Conservation (phyloP, 495 filamentous ascomycete genomes). For the Cercophora newfieldiana region DNA sequence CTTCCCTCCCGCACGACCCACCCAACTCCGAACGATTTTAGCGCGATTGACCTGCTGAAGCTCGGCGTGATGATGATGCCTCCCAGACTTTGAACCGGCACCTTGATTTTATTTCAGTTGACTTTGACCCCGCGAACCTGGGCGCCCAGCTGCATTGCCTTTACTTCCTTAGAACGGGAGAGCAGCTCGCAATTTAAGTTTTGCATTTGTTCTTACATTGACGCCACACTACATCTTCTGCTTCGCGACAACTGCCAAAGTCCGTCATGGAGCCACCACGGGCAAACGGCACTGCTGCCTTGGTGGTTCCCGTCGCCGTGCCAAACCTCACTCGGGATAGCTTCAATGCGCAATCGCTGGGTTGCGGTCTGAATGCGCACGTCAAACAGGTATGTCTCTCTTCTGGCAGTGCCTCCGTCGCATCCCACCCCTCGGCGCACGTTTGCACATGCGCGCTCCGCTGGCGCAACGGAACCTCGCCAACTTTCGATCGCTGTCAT, state of each 20-base stretch:
- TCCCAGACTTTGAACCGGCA: not conserved
- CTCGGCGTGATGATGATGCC: conserved; percentile 12
- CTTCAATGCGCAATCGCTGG: conserved; percentile 46
- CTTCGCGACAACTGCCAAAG: not conserved
- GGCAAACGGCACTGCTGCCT: not conserved
- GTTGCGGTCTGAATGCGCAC: conserved; percentile 42
- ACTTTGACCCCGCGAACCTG: too few species aligned
- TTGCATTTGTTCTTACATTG: too few species aligned
- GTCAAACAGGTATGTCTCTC: conserved; percentile 48
- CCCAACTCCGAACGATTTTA: conserved; percentile 1
- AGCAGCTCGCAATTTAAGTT: too few species aligned
- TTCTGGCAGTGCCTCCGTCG: conserved; percentile 10
- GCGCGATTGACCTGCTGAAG: conserved; percentile 7
- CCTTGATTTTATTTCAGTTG: too few species aligned
- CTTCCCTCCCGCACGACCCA: conserved; percentile 4
- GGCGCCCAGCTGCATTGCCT: too few species aligned
- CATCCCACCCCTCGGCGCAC: conserved; percentile 1
- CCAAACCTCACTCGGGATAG: conserved; percentile 34
- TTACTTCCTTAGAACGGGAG: too few species aligned
- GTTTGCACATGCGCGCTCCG: not conserved
- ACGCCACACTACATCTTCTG: too few species aligned
- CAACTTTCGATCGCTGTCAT: too few species aligned
- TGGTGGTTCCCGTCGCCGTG: conserved; percentile 20
- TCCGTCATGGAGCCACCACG: conserved; percentile 9
- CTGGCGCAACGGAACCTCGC: not conserved